Percentiles rank a stretch among this genome's conserved stretches.
Evolutionary conservation across 345 rosid genomes (phyloP).

Genomic region (Pistacia vera): DNA sequence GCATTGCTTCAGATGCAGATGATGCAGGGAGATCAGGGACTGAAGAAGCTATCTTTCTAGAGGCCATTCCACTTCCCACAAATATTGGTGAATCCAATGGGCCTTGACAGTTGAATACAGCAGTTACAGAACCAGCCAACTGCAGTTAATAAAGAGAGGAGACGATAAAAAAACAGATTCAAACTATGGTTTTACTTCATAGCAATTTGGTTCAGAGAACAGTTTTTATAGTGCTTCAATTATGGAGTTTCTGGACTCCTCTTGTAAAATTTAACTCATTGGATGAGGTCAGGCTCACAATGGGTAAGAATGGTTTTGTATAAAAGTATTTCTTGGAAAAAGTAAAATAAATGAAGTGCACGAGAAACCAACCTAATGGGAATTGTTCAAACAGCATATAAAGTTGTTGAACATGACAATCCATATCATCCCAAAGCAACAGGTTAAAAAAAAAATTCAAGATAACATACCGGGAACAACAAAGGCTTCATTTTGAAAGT

Average conservation of each 20-base stretch:
- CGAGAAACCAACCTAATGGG: neutral
- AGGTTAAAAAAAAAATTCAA: neutral
- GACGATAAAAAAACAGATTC: neutral
- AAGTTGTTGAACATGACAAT: neutral
- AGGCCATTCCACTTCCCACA: conserved; percentile 96
- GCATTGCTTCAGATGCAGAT: conserved; percentile 81
- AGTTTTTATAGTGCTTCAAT: neutral
- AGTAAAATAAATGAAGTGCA: neutral
- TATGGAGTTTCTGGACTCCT: neutral
- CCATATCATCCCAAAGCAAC: neutral
- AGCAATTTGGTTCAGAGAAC: neutral
- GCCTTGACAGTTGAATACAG: conserved; percentile 98
- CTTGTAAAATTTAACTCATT: neutral
- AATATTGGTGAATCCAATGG: conserved; percentile 93
- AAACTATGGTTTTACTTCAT: neutral
- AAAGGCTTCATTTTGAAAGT: conserved; percentile 93
- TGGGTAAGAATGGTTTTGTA: conserved; percentile 12
- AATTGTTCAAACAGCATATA: neutral
- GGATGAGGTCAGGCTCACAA: neutral
- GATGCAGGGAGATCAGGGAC: conserved; percentile 66
- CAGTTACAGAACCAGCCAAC: conserved; percentile 97
- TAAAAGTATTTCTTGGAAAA: conserved; percentile 3
- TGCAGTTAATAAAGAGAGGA: conserved; percentile 44
- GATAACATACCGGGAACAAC: conserved; percentile 69
- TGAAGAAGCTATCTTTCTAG: conserved; percentile 78